Base-by-base conservation (phyloP, 169 alveolate species). In the Plasmodium berghei region DNA sequence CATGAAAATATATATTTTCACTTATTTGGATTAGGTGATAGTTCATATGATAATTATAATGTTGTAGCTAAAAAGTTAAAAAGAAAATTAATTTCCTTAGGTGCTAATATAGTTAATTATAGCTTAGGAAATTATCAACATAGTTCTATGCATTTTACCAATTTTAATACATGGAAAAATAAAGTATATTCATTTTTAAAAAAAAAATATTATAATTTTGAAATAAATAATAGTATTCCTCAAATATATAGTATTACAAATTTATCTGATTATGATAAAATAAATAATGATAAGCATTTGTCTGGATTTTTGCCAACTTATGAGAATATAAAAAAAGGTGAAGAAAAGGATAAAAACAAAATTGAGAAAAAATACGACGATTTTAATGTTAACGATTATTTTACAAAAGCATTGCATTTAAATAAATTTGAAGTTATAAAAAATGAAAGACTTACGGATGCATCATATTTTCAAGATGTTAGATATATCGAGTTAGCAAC, bases 21-120 rank as follows among this genome's bases (percentile, higher is more conserved):
- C 56, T 42, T 83, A 49, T 83, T 83, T 48, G 90, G 90, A 28
- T 42, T 83, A 61, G 90, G 90, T 1, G 90, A 83, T 45, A 83
- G 90, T 34, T 48, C 90, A 14, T 83, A 83, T 83, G 90, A 83
- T 22, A 83, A 83, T 58, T 83, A 83, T 34, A 83, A 83, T 55
- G 6, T 22, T 18, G 86, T 83, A 28, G 90, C 90, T 14, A 83
- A 83, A 34, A 83, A 83, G 58, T 54, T 83, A 56, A 83, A 69
- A 69, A 83, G 70, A 55, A 83, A 83, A 69, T 26, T 83, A 69
- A 70, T 56, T 55, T 70, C 83, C 9, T 45, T 83, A 18, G 69
- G 46, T 42, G 90, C 69, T 22, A 52, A 83, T 55, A 48, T 83
- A 67, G 66, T 69, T 55, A 83, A 66, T 83, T 83, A 83, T 62